These are phyloP conservation scores for Solanum etuberosum DNA, from an alignment of 257 asterid genomes.

Conservation along the genomic window DNA sequence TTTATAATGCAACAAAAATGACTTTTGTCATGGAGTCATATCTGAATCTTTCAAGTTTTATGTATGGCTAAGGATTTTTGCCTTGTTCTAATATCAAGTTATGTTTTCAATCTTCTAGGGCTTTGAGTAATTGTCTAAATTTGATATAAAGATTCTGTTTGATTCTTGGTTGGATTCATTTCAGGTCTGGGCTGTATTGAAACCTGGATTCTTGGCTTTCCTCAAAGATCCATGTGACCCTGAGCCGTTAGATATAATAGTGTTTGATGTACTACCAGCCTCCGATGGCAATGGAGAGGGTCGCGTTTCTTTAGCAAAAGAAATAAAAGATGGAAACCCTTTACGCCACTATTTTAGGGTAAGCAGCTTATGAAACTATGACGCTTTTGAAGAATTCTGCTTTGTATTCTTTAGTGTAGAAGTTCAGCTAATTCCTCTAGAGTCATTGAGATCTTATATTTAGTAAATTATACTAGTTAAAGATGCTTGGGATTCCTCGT, in stretches of 20 bases:
- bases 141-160: neutral
- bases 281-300: constrained; percentile 74
- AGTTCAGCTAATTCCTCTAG: neutral
- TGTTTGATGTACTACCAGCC: constrained; percentile 91
- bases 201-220: constrained; percentile 96
- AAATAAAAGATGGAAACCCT: constrained; percentile 82
- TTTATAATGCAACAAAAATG: neutral
- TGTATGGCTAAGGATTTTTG: neutral
- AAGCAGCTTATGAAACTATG: constrained; percentile 12
- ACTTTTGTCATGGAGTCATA: neutral
- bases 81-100: neutral
- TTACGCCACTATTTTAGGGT: constrained; percentile 94
- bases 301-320: constrained; percentile 71
- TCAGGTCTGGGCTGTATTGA: constrained; percentile 96
- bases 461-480: neutral
- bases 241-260: constrained; percentile 75
- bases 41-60: neutral
- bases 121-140: neutral
- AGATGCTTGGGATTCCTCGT: neutral
- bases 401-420: neutral
- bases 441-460: neutral
- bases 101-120: neutral
- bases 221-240: constrained; percentile 83
- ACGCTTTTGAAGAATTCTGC: neutral
- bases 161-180: constrained; percentile 12